These are phyloP conservation scores for Primulina eburnea DNA, from an alignment of 257 asterid genomes.

Conservation along the genomic window DNA sequence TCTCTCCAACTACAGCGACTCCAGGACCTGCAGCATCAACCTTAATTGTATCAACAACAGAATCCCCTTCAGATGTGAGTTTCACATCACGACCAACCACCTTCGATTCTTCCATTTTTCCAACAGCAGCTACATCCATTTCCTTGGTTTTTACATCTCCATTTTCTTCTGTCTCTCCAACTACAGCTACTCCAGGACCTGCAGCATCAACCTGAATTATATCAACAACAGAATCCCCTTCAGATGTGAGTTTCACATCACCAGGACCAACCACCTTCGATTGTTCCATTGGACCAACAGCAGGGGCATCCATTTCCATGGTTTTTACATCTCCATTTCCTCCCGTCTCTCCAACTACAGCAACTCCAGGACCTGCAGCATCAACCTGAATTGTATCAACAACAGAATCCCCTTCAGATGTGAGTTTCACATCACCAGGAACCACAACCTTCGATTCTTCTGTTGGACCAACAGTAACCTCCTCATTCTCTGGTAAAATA, in stretches of 20 bases:
- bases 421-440: conserved; percentile 20
- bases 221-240: conserved; percentile 47
- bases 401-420: conserved; percentile 35
- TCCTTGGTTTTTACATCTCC: conserved; percentile 12
- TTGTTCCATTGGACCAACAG: conserved; percentile 17
- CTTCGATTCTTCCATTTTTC: conserved; percentile 23
- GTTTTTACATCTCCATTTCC: neutral
- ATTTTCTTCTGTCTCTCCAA: conserved; percentile 32
- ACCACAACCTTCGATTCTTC: conserved; percentile 22
- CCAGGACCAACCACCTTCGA: conserved; percentile 26
- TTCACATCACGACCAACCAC: conserved; percentile 27
- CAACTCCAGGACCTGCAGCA: conserved; percentile 23
- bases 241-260: conserved; percentile 28
- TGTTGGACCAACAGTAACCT: no score
- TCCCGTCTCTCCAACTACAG: conserved; percentile 7
- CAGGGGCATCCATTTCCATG: neutral
- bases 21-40: conserved; percentile 30
- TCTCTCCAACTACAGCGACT: conserved; percentile 33
- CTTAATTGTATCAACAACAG: conserved; percentile 30
- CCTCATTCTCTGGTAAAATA: no score
- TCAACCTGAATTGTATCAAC: conserved; percentile 26
- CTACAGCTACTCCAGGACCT: conserved; percentile 41
- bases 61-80: conserved; percentile 35
- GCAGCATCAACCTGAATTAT: conserved; percentile 39
- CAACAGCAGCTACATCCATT: conserved; percentile 20